Conservation (phyloP, 139 green algal species). For the Yamagishiella unicocca region DNA sequence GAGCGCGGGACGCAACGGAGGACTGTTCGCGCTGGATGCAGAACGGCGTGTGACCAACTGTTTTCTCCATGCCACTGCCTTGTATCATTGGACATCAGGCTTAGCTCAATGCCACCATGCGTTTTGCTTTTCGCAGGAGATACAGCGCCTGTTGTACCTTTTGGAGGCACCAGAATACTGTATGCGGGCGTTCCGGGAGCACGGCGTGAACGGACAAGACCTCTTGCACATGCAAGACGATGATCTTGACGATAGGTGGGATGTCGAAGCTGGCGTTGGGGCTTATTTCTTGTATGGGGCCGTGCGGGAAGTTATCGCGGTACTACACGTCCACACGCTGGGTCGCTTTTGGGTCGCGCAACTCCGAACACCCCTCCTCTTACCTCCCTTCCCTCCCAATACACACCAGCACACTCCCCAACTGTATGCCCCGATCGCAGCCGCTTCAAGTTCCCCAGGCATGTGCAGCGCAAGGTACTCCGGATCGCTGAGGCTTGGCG, state of each 20-base stretch:
- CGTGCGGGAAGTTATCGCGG: no score
- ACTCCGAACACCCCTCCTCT: no score
- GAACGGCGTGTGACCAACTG: no score
- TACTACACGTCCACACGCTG: no score
- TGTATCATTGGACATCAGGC: neutral
- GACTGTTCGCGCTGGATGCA: no score
- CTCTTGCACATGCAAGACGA: constrained; percentile 12
- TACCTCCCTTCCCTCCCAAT: no score
- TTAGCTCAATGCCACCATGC: neutral
- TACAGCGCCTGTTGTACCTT: constrained; percentile 33
- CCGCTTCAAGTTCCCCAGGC: constrained; percentile 43
- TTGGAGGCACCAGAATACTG: constrained; percentile 43
- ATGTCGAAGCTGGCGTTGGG: neutral
- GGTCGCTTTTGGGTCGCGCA: no score
- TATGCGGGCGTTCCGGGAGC: constrained; percentile 42
- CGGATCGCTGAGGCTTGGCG: constrained; percentile 21
- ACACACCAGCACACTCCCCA: no score
- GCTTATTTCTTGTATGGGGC: no score
- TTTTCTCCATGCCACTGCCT: no score
- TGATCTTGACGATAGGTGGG: constrained; percentile 35
- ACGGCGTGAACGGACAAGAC: constrained; percentile 45
- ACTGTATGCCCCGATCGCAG: neutral
- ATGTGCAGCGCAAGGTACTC: constrained; percentile 42
- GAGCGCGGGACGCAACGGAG: no score
- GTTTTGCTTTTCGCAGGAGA: constrained; percentile 13